phyloP scores from a whole-genome alignment of 2,329 filamentous ascomycete species.

The Apiospora phragmitis region DNA sequence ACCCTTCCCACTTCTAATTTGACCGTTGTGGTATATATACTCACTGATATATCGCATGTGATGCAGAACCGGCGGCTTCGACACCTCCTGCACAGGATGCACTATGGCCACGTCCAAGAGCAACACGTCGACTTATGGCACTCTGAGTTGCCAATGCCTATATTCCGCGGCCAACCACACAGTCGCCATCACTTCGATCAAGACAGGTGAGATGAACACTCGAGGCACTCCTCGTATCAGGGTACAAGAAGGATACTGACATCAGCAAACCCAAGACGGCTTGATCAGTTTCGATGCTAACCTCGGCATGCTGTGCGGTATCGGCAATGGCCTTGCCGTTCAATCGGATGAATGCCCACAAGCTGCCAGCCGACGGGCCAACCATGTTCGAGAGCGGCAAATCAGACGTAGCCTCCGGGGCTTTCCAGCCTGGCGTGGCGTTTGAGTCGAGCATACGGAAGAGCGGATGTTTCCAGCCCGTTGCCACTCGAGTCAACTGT shows the following conservation, averaged over 20 bases:
- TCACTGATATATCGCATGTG: background rate
- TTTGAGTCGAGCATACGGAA: background rate
- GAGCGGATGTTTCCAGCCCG: background rate
- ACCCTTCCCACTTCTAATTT: background rate
- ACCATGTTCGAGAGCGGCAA: background rate
- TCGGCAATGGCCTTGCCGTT: background rate
- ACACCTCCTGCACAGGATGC: constrained; percentile 12
- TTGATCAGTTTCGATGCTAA: constrained; percentile 13
- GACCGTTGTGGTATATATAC: background rate
- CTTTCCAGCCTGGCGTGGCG: background rate
- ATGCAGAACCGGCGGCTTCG: constrained; percentile 13
- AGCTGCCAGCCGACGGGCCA: background rate
- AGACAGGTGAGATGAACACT: constrained; percentile 6
- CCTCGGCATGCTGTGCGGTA: constrained; percentile 13
- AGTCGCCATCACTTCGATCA: constrained; percentile 8
- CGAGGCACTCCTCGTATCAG: background rate
- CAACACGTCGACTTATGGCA: constrained; percentile 13
- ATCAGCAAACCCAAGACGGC: background rate
- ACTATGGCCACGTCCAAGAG: constrained; percentile 11
- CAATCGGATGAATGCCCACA: constrained; percentile 11
- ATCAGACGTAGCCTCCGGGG: background rate
- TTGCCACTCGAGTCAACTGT: background rate
- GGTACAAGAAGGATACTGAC: background rate
- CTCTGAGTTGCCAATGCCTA: constrained; percentile 10
- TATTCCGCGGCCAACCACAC: constrained; percentile 5